A percentile compares a stretch with the other conserved stretches of the same genome.
Conservation (phyloP, 1,139 yeast genomes). For the Taphrina wiesneri region DNA sequence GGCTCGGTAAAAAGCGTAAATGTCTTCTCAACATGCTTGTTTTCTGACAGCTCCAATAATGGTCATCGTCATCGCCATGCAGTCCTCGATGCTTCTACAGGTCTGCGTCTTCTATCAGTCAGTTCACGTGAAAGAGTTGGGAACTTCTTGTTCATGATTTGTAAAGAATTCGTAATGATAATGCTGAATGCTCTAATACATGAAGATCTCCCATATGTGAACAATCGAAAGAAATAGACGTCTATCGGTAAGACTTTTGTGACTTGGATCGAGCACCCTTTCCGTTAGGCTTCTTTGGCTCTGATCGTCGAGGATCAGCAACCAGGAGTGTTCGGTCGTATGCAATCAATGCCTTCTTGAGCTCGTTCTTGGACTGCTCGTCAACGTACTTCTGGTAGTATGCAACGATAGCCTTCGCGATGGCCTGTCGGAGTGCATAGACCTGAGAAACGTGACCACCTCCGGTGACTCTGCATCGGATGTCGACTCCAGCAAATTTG, state of each 20-base stretch:
- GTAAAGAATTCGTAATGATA: background rate
- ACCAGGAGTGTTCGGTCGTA: slow-evolving; percentile 99
- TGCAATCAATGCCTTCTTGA: slow-evolving; percentile 94
- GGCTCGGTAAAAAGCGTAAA: slow-evolving; percentile 33
- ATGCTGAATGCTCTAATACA: slow-evolving; percentile 11
- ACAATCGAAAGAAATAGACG: background rate
- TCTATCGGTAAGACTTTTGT: slow-evolving; percentile 99
- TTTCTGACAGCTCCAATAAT: slow-evolving; percentile 33
- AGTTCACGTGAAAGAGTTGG: background rate
- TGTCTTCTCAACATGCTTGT: slow-evolving; percentile 19
- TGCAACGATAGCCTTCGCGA: slow-evolving; percentile 99
- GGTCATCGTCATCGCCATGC: slow-evolving; percentile 26
- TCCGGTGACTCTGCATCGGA: slow-evolving; percentile 98
- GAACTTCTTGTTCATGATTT: background rate
- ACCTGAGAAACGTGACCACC: slow-evolving; percentile 99
- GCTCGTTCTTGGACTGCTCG: slow-evolving; percentile 99
- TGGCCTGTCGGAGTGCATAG: slow-evolving; percentile 96
- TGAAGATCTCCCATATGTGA: background rate
- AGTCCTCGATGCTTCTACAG: background rate
- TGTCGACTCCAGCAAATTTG: slow-evolving; percentile 97
- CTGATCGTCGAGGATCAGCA: slow-evolving; percentile 99
- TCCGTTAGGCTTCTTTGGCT: slow-evolving; percentile 99
- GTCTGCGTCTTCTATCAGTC: background rate
- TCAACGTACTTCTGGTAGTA: slow-evolving; percentile 99
- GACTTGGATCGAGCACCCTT: slow-evolving; percentile 99